Evolutionary conservation across 1,139 yeast species (phyloP).

Genomic region (Hansenula sp.): DNA sequence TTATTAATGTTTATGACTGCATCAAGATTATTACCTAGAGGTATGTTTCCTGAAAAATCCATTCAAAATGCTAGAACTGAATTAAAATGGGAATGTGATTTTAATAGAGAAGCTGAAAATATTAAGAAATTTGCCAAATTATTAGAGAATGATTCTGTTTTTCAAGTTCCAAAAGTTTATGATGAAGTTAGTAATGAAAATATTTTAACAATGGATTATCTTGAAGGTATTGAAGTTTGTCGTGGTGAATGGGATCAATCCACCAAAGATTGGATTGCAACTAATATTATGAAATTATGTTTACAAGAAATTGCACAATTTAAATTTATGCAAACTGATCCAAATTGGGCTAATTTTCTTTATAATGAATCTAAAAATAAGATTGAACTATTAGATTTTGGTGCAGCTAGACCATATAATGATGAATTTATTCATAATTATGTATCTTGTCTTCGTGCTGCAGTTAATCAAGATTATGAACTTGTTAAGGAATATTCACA

Average conservation of each 20-base stretch:
- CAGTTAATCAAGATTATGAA: slow-evolving; percentile 64
- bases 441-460: slow-evolving; percentile 69
- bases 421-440: slow-evolving; percentile 67
- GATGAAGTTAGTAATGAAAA: slow-evolving; percentile 76
- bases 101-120: slow-evolving; percentile 82
- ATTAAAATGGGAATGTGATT: slow-evolving; percentile 97
- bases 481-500: slow-evolving; percentile 62
- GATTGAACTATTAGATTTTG: slow-evolving; percentile 88
- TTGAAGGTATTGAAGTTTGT: slow-evolving; percentile 80
- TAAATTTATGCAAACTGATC: slow-evolving; percentile 97
- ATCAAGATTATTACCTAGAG: slow-evolving; percentile 82
- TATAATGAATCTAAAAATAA: slow-evolving; percentile 62
- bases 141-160: slow-evolving; percentile 60
- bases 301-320: slow-evolving; percentile 78
- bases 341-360: slow-evolving; percentile 97
- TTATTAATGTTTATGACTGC: slow-evolving; percentile 79
- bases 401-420: slow-evolving; percentile 83
- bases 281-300: slow-evolving; percentile 83
- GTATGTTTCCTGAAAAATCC: slow-evolving; percentile 86
- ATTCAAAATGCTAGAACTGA: slow-evolving; percentile 91
- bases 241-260: slow-evolving; percentile 75
- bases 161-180: slow-evolving; percentile 77
- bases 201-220: slow-evolving; percentile 84
- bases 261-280: slow-evolving; percentile 75
- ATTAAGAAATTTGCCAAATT: slow-evolving; percentile 63